Evolutionary conservation across 176 grass and related monocot species (phyloP), one percentile per base, ranked within the genome.

Genomic region (Bothriochloa decipiens): DNA sequence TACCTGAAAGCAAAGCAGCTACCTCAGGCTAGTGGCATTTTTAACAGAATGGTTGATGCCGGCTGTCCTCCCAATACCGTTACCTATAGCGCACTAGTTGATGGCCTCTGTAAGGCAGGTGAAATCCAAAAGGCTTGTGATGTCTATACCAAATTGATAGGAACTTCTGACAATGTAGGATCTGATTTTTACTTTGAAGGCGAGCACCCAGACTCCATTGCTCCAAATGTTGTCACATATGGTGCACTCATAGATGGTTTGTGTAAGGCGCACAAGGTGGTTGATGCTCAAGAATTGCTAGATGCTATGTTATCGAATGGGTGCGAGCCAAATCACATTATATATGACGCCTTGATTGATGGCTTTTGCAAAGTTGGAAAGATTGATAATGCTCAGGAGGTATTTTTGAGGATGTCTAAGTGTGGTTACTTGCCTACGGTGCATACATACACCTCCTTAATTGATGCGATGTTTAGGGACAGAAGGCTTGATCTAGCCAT

Each of bases 181-280:
- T 78, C 83, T 70, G 88, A 94, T 65, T 87, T 87, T 75, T 96
- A 92, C 75, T 88, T 94, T 84, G 63, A 89, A 82, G 49, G 65
- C 39, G 62, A 79, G 35, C 72, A 69, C 76, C 50, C 25, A 50
- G 60, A 89, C 55, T 22, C 35, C 36, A 67, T 86, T 76, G 29
- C 80, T 52, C 96, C 96, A 70, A 96, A 99, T 94, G 88, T 99
- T 82, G 60, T 96, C 65, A 99, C 96, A 22, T 99, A 96, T 82
- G 96, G 96, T 88, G 96, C 93, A 68, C 84, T 99, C 45, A 55
- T 99, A 68, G 91, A 99, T 92, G 96, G 96, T 49, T 89, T 99
- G 82, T 99, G 93, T 77, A 96, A 99, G 87, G 96, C 86, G 70
- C 96, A 99, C 84, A 96, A 92, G 75, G 90, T 99, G 65, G 70